Percentiles rank a stretch among this genome's conserved stretches.
Conservation (phyloP, 345 rosid species). For the Bruguiera gymnorhiza region DNA sequence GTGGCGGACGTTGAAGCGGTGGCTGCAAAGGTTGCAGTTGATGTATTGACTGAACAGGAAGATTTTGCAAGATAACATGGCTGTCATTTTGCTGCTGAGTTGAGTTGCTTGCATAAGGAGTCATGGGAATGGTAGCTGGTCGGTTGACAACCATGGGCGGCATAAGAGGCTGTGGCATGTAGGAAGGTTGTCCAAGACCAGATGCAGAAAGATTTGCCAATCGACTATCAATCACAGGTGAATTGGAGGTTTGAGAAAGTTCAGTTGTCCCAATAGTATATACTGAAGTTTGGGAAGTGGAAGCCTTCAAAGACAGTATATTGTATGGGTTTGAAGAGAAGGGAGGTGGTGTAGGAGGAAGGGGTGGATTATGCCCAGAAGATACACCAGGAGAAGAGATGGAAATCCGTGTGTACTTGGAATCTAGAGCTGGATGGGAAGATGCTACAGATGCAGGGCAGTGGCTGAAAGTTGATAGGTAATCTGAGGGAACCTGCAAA, state of each 20-base stretch:
- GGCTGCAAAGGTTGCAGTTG: conserved; percentile 83
- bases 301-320: conserved; percentile 51
- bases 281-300: conserved; percentile 51
- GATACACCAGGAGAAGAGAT: conserved; percentile 65
- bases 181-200: conserved; percentile 53
- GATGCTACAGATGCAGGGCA: conserved; percentile 33
- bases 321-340: conserved; percentile 73
- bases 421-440: conserved; percentile 34
- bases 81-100: conserved; percentile 64
- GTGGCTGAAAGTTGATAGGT: conserved; percentile 33
- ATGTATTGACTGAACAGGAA: conserved; percentile 56
- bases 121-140: conserved; percentile 54
- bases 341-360: conserved; percentile 83
- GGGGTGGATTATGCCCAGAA: conserved; percentile 73
- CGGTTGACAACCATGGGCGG: conserved; percentile 64
- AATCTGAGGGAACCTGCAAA: conserved; percentile 61
- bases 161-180: conserved; percentile 61
- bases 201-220: conserved; percentile 47
- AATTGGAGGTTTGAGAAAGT: conserved; percentile 43
- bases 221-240: conserved; percentile 47
- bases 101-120: conserved; percentile 51
- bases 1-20: conserved; percentile 73
- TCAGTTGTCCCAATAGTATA: conserved; percentile 59
- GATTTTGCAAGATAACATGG: conserved; percentile 48
- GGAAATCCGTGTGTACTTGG: conserved; percentile 40